These are phyloP conservation scores for Penicillium ucsense DNA, from an alignment of 495 filamentous ascomycete species.

Conservation along the genomic window DNA sequence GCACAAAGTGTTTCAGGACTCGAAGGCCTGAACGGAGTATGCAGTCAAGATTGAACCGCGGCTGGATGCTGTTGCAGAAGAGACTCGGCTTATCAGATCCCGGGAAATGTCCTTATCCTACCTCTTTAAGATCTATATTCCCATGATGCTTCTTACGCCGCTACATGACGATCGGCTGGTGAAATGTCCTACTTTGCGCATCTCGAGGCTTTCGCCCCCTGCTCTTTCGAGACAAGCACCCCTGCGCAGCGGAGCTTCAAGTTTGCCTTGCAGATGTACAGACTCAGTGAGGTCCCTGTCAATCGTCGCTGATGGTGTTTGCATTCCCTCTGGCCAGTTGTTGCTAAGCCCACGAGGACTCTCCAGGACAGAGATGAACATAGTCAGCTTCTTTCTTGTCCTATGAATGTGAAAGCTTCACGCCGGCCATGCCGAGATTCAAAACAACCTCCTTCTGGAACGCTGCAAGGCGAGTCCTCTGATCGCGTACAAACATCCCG, in stretches of 20 bases:
- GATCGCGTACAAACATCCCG: background rate
- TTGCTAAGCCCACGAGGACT: background rate
- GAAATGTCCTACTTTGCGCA: background rate
- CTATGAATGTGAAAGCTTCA: background rate
- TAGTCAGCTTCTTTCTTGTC: background rate
- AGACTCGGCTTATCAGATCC: background rate
- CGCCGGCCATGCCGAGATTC: background rate
- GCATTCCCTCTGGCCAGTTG: background rate
- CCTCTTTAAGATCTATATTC: background rate
- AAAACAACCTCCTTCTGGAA: background rate
- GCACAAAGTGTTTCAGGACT: background rate
- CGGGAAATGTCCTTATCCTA: background rate
- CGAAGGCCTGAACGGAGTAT: background rate
- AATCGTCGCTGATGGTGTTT: constrained; percentile 1
- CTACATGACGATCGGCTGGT: background rate
- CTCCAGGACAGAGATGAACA: background rate
- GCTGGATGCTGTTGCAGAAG: background rate
- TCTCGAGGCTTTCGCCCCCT: background rate
- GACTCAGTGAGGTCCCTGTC: background rate
- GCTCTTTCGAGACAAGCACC: background rate
- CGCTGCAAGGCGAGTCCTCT: background rate
- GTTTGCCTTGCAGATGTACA: background rate
- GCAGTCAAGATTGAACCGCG: background rate
- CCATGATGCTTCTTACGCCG: background rate
- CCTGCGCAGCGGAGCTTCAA: background rate